phyloP scores from a whole-genome alignment of 2,329 filamentous ascomycete genomes.

The Cordyceps pruinosa region DNA sequence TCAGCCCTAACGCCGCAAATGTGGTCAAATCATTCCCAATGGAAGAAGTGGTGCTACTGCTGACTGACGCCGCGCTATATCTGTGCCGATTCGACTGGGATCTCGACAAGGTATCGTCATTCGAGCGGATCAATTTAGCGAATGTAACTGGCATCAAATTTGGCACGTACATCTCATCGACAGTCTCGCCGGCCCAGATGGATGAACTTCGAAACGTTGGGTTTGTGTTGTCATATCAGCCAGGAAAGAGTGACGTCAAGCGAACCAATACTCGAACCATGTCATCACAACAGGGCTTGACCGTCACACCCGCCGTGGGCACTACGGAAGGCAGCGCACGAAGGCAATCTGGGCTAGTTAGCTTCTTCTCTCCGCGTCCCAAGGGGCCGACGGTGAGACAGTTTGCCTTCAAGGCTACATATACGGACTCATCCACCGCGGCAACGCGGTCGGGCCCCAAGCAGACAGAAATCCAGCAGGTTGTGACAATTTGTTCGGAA shows the following conservation, averaged over 20 bases:
- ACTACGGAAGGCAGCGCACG: constrained; percentile 18
- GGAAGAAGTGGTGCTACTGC: constrained; percentile 78
- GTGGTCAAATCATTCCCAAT: constrained; percentile 66
- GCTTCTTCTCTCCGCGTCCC: constrained; percentile 35
- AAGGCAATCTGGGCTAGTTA: constrained; percentile 31
- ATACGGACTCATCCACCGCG: constrained; percentile 45
- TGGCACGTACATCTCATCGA: constrained; percentile 87
- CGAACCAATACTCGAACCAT: constrained; percentile 83
- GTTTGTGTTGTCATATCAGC: constrained; percentile 70
- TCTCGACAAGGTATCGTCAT: constrained; percentile 86
- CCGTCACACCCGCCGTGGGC: constrained; percentile 4
- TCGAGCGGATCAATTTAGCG: constrained; percentile 74
- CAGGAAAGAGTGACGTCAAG: constrained; percentile 62
- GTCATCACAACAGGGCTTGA: constrained; percentile 40
- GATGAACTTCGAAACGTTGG: constrained; percentile 79
- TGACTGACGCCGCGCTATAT: constrained; percentile 82
- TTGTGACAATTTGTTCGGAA: constrained; percentile 64
- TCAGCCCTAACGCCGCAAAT: constrained; percentile 67
- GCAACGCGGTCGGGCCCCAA: constrained; percentile 42
- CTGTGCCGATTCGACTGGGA: constrained; percentile 92
- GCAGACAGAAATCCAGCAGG: constrained; percentile 48
- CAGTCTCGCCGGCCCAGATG: constrained; percentile 67
- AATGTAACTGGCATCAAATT: constrained; percentile 67
- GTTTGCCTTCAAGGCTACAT: constrained; percentile 50
- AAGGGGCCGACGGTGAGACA: constrained; percentile 30